Evolutionary conservation across 2,329 filamentous ascomycete species (phyloP).

Genomic region (Xylogone sp.): DNA sequence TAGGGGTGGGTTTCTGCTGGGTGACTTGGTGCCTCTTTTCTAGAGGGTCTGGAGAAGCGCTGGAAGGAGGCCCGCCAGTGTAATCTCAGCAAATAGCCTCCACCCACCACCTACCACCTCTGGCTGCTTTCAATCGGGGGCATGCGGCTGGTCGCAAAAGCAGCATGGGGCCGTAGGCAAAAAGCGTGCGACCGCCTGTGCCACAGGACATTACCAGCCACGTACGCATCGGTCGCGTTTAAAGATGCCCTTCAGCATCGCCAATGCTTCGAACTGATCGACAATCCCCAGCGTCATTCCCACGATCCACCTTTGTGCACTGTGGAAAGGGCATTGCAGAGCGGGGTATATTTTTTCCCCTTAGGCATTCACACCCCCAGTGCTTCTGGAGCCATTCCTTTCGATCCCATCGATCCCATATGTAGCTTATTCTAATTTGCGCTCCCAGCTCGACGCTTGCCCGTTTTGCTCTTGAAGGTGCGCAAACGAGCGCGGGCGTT

Average conservation of each 20-base stretch:
- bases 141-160: constrained; percentile 19
- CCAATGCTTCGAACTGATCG: background rate
- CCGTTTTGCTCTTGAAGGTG: no score
- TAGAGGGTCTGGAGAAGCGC: background rate
- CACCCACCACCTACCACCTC: background rate
- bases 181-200: constrained; percentile 4
- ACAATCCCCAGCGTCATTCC: background rate
- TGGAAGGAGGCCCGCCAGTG: background rate
- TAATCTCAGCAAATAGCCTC: background rate
- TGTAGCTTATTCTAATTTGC: no score
- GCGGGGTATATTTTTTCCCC: background rate
- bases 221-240: background rate
- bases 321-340: background rate
- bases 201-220: background rate
- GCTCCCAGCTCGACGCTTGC: no score
- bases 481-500: no score
- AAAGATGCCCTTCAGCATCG: background rate
- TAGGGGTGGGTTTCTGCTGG: background rate
- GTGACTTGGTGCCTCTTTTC: background rate
- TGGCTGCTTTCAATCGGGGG: background rate
- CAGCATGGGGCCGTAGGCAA: constrained; percentile 8
- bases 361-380: no score
- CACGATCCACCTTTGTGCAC: background rate
- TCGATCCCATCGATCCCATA: no score
- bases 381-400: no score